Percentiles rank a stretch among this genome's conserved stretches.
phyloP scores from a whole-genome alignment of 768 basidiomycete genomes.

The Suillus brevipes region DNA sequence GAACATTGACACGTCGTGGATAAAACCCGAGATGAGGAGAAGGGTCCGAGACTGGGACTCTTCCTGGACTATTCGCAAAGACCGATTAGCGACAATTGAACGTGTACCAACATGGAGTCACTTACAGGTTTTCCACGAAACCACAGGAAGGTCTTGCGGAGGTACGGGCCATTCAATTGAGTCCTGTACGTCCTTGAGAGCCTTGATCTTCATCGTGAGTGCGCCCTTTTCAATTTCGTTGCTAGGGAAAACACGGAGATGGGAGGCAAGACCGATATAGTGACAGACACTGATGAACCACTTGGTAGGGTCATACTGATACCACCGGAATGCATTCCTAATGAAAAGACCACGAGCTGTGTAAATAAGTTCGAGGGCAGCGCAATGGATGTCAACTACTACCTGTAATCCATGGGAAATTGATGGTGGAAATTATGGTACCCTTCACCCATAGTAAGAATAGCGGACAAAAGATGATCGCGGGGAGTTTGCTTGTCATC shows the following conservation, averaged over 20 bases:
- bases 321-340: slow-evolving; percentile 75
- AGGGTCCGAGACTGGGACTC: slow-evolving; percentile 66
- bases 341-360: slow-evolving; percentile 5
- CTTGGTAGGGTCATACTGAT: slow-evolving; percentile 70
- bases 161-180: slow-evolving; percentile 59
- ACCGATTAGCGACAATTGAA: slow-evolving; percentile 1
- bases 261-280: slow-evolving; percentile 65
- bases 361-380: slow-evolving; percentile 9
- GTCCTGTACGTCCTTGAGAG: slow-evolving; percentile 64
- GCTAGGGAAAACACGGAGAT: slow-evolving; percentile 82
- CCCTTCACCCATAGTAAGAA: slow-evolving; percentile 73
- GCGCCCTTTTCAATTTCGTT: slow-evolving; percentile 86
- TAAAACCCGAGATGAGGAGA: slow-evolving; percentile 79
- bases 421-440: slow-evolving; percentile 84
- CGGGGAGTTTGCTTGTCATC: slow-evolving; percentile 78
- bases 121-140: slow-evolving; percentile 82
- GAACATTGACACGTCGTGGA: slow-evolving; percentile 80
- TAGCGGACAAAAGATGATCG: slow-evolving; percentile 78
- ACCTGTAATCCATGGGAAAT: slow-evolving; percentile 72
- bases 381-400: not conserved
- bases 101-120: slow-evolving; percentile 13
- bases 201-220: slow-evolving; percentile 81
- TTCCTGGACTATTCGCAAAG: slow-evolving; percentile 51
- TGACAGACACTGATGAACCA: slow-evolving; percentile 78
- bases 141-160: slow-evolving; percentile 64